Evolutionary conservation across 768 basidiomycete species (phyloP).

Genomic region (Psilocybe sp.): DNA sequence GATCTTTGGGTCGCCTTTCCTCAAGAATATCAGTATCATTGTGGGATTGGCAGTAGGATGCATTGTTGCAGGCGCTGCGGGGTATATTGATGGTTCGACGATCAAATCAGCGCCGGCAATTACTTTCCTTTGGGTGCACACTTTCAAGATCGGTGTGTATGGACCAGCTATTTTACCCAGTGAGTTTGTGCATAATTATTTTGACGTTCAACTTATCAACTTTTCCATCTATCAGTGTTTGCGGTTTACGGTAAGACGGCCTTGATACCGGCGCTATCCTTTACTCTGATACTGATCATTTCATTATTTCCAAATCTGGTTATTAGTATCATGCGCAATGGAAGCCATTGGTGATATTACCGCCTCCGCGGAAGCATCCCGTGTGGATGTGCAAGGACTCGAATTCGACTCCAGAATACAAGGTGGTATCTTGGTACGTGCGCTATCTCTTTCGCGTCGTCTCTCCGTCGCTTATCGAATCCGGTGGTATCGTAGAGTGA

Average conservation of each 20-base stretch:
- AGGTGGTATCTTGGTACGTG: conserved; percentile 61
- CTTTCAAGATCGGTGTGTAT: conserved; percentile 74
- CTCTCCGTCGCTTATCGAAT: neutral
- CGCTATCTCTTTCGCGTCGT: neutral
- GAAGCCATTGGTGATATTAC: conserved; percentile 85
- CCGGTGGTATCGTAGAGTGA: conserved; percentile 35
- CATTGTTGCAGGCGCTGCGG: conserved; percentile 74
- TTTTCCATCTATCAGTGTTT: conserved; percentile 1
- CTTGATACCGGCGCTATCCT: neutral
- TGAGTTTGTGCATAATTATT: conserved; percentile 4
- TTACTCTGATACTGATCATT: neutral
- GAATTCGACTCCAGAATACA: conserved; percentile 81
- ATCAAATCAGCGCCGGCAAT: conserved; percentile 69
- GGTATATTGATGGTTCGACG: conserved; percentile 66
- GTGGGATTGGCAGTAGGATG: conserved; percentile 75
- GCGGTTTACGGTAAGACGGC: conserved; percentile 2
- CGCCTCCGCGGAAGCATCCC: conserved; percentile 77
- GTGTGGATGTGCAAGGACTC: conserved; percentile 61
- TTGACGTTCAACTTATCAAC: neutral
- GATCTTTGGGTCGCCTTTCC: conserved; percentile 78
- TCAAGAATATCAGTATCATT: conserved; percentile 76
- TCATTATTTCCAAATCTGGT: too few species aligned
- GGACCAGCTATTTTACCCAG: conserved; percentile 56
- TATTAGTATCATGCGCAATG: conserved; percentile 52
- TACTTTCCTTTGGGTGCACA: conserved; percentile 77